Evolutionary conservation across 148 eudicot species (phyloP).

Genomic region (Salicornia ramosissima): DNA sequence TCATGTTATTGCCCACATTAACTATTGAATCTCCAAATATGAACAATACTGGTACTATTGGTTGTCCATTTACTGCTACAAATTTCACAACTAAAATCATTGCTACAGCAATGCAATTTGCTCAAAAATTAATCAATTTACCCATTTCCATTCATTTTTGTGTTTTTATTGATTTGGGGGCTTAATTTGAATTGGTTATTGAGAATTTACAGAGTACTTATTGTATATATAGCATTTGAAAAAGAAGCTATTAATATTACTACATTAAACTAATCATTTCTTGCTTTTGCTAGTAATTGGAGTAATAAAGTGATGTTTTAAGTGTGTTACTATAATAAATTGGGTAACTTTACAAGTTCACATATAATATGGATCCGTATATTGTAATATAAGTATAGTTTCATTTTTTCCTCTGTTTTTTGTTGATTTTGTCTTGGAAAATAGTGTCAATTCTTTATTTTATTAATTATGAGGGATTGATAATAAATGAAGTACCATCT

Average conservation of each 20-base stretch:
- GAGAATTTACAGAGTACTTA: background rate
- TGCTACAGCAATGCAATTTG: background rate
- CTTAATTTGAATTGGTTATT: background rate
- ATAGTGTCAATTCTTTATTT: too few species aligned
- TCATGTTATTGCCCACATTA: constrained; percentile 83
- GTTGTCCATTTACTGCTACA: constrained; percentile 47
- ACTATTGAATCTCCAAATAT: constrained; percentile 82
- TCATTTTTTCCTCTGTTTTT: background rate
- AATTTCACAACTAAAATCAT: background rate
- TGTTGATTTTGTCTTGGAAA: background rate
- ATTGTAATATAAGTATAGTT: background rate
- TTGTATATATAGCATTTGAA: constrained; percentile 13
- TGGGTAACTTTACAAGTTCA: background rate
- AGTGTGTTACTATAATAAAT: constrained; percentile 10
- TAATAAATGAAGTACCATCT: too few species aligned
- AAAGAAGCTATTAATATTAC: background rate
- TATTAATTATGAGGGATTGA: too few species aligned
- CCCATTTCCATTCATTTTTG: background rate
- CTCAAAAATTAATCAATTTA: background rate
- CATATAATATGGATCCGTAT: background rate
- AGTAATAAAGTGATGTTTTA: constrained; percentile 21
- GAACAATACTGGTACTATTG: constrained; percentile 79
- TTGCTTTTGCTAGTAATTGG: background rate
- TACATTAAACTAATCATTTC: background rate
- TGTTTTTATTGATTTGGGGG: background rate